Evolutionary conservation across 1,284 basidiomycete species (phyloP).

Genomic region (Gomphus sp.): DNA sequence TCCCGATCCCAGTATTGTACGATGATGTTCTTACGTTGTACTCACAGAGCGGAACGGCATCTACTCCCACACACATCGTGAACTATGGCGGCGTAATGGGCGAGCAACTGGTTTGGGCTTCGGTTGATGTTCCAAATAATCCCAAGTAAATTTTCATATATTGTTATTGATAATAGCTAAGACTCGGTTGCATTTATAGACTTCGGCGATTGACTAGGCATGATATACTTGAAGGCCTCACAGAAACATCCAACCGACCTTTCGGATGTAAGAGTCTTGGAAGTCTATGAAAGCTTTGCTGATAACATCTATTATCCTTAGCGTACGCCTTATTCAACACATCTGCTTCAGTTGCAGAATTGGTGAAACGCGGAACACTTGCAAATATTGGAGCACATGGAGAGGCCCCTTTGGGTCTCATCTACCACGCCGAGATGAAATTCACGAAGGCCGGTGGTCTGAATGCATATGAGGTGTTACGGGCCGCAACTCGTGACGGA

Average conservation of each 20-base stretch:
- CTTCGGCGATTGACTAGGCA: conserved; percentile 54
- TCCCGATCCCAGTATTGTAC: conserved; percentile 55
- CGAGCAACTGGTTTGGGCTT: conserved; percentile 61
- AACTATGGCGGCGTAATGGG: conserved; percentile 62
- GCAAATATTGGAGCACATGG: conserved; percentile 67
- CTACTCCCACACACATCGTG: conserved; percentile 65
- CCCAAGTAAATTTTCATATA: conserved; percentile 36
- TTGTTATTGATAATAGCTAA: background rate
- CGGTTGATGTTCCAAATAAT: conserved; percentile 52
- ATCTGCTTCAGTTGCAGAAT: conserved; percentile 53
- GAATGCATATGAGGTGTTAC: conserved; percentile 45
- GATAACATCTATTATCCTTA: conserved; percentile 18
- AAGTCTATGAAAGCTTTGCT: background rate
- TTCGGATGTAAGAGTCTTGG: conserved; percentile 35
- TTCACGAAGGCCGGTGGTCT: conserved; percentile 51
- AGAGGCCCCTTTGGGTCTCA: conserved; percentile 63
- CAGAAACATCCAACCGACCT: conserved; percentile 53
- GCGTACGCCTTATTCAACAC: conserved; percentile 61
- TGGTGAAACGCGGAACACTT: conserved; percentile 51
- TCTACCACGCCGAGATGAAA: conserved; percentile 65
- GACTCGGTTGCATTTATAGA: conserved; percentile 23
- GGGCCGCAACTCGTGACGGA: conserved; percentile 55
- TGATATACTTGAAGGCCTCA: conserved; percentile 49
- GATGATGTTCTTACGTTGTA: conserved; percentile 59
- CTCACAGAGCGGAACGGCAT: conserved; percentile 56